phyloP scores from a whole-genome alignment of 164 flowering plant genomes.

The Echeveria elegans region DNA sequence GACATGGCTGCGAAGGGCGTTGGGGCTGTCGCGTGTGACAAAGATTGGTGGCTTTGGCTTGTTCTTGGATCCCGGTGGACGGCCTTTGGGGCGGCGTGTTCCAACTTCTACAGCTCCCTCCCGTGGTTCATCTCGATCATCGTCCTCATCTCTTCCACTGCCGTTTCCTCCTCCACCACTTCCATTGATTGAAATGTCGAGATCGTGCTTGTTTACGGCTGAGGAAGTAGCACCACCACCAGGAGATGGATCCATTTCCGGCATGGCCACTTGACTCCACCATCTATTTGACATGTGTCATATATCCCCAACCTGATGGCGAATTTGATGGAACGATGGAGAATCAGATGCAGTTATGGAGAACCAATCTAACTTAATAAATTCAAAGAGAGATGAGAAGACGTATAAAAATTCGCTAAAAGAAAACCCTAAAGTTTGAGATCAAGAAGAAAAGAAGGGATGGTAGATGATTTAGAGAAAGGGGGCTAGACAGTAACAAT shows the following conservation, averaged over 20 bases:
- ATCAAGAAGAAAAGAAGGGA: neutral
- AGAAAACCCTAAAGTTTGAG: neutral
- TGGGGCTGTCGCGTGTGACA: neutral
- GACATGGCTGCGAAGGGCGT: neutral
- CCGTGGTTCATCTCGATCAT: neutral
- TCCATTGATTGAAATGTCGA: neutral
- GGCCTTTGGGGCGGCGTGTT: neutral
- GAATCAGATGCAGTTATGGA: neutral
- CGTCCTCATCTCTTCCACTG: slow-evolving; percentile 22
- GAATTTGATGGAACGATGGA: neutral
- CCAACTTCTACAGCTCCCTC: neutral
- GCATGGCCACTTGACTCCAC: neutral
- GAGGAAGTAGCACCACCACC: neutral
- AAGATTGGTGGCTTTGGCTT: neutral
- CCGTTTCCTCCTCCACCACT: slow-evolving; percentile 58
- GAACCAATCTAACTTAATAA: neutral
- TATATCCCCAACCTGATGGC: neutral
- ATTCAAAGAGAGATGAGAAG: neutral
- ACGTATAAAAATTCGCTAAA: neutral
- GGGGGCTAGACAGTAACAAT: neutral
- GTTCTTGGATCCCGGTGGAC: neutral
- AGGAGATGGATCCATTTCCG: neutral
- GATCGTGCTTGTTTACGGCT: neutral
- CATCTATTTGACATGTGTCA: neutral
- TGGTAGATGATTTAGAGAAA: too few species aligned